Base-by-base conservation (phyloP, 306 rosid genomes). In the Castanea crenata region DNA sequence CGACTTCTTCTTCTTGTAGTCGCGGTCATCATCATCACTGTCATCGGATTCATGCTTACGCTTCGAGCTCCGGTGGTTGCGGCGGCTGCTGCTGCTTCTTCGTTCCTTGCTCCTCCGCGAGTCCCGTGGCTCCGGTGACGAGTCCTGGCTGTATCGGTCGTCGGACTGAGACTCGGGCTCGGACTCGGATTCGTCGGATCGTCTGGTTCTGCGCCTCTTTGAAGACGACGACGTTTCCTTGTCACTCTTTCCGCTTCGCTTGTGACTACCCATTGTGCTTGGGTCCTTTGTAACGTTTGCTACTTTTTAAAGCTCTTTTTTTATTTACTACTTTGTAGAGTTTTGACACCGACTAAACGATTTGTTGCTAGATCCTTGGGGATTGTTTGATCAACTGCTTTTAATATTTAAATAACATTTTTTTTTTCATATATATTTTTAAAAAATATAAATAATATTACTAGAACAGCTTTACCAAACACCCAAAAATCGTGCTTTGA, bases 131-230 rank as follows among this genome's bases (percentile, higher is more conserved):
- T 55, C 76, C 46, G 85, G 87, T 2, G 89, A 83, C 1, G 80
- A 71, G 46, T 87, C 87, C 34, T 74, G 80, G 81, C 74, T 59
- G 18, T 74, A 84, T 13, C 89, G 80, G 5, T 74, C 82, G 9
- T 89, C 88, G 9, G 92, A 81, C 6, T 59, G 85, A 1, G 89
- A 76, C 8, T 76, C 87, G 5, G 86, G 86, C 1, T 76, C 89
- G 6, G 86, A 83, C 1, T 88, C 91, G 25, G 87, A 81, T 10
- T 83, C 84, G 9, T 86, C 88, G 3, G 90, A 74, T 55, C 72
- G 74, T 76, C 84, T 78, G 35, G 80, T 78, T 75, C 89, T 72
- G 65, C 83, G 79, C 15, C 76, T 67, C 74, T 57, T 78, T 14
- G 93, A 90, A 25, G 83, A 63, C 11, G 86, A 85, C 59, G 88